These are phyloP conservation scores for Boletellus ananiceps DNA, from an alignment of 768 basidiomycete species.

Conservation along the genomic window DNA sequence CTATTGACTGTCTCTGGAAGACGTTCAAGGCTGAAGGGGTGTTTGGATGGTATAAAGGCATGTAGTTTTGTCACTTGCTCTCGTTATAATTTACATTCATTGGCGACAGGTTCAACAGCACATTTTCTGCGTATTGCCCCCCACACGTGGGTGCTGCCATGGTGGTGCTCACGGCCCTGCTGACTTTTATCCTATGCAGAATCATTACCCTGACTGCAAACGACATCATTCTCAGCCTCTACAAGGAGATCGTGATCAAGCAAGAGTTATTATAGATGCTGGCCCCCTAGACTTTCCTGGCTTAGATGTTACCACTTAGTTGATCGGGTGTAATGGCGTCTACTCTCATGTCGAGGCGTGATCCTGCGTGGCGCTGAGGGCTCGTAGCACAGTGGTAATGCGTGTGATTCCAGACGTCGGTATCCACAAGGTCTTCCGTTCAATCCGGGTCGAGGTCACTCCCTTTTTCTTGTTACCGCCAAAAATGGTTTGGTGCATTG, in stretches of 20 bases:
- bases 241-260: conserved; percentile 41
- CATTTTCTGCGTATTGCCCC: conserved; percentile 92
- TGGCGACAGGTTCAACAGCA: conserved; percentile 72
- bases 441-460: conserved; percentile 39
- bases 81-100: background rate
- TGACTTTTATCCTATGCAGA: conserved; percentile 33
- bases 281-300: background rate
- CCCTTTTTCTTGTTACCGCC: background rate
- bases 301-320: background rate
- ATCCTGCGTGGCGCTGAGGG: conserved; percentile 3
- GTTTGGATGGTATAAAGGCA: conserved; percentile 94
- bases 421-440: conserved; percentile 43
- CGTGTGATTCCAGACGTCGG: conserved; percentile 29
- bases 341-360: too few species aligned
- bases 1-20: conserved; percentile 96
- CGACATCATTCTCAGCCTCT: conserved; percentile 67
- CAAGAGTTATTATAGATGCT: conserved; percentile 10
- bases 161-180: background rate
- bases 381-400: conserved; percentile 32
- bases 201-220: conserved; percentile 90
- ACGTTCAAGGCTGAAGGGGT: conserved; percentile 88
- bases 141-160: conserved; percentile 62
- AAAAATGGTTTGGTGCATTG: too few species aligned
- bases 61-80: background rate
- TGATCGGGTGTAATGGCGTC: background rate